Percentiles rank a stretch among this genome's conserved stretches.
These are phyloP conservation scores for Calonectria naviculata DNA, from an alignment of 2,329 filamentous ascomycete species.

Conservation along the genomic window DNA sequence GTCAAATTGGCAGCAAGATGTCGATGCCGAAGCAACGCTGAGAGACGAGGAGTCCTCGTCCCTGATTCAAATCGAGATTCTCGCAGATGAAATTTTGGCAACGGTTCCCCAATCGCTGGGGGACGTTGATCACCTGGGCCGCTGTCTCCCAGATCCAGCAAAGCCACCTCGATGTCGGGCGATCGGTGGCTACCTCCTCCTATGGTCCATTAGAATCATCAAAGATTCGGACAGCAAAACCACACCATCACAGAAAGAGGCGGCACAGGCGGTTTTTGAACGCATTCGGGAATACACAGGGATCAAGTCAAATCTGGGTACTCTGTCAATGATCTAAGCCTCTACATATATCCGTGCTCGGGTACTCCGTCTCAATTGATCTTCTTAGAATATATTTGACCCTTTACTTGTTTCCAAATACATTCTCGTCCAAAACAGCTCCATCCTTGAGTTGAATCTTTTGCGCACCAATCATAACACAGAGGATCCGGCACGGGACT, in stretches of 20 bases:
- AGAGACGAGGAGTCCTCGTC: slow-evolving; percentile 22
- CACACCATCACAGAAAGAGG: slow-evolving; percentile 41
- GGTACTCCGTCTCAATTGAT: no score
- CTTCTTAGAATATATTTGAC: not conserved
- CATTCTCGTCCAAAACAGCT: slow-evolving; percentile 48
- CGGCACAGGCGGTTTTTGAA: slow-evolving; percentile 44
- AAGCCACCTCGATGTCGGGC: slow-evolving; percentile 41
- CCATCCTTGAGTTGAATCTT: slow-evolving; percentile 52
- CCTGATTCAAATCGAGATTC: slow-evolving; percentile 36
- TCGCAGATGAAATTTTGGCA: slow-evolving; percentile 47
- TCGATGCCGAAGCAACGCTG: not conserved
- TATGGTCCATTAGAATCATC: slow-evolving; percentile 52
- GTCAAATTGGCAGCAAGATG: not conserved
- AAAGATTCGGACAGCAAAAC: slow-evolving; percentile 39
- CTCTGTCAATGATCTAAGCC: slow-evolving; percentile 35
- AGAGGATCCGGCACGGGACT: slow-evolving; percentile 51
- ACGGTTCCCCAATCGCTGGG: slow-evolving; percentile 51
- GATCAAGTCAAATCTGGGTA: slow-evolving; percentile 48
- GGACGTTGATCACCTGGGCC: slow-evolving; percentile 44
- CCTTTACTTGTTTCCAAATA: slow-evolving; percentile 21
- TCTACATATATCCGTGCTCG: not conserved
- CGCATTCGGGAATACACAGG: slow-evolving; percentile 52
- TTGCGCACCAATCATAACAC: slow-evolving; percentile 53
- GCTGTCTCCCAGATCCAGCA: not conserved
- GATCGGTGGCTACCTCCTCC: slow-evolving; percentile 50